Evolutionary conservation across 495 filamentous ascomycete genomes (phyloP).

Genomic region (Xylaria nigripes): DNA sequence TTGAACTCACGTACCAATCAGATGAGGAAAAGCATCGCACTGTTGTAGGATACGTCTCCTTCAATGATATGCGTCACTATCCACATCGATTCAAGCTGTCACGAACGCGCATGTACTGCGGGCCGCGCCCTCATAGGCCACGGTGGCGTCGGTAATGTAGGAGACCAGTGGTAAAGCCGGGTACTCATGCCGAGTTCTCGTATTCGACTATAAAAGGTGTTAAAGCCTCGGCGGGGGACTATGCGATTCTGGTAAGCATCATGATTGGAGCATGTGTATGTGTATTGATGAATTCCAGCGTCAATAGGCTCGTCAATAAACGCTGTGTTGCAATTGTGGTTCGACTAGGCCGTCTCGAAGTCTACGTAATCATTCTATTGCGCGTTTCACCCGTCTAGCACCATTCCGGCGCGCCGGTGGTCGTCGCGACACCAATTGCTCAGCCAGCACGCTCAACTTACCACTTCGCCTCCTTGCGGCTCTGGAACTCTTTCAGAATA

Average conservation of each 20-base stretch:
- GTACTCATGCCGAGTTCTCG: neutral
- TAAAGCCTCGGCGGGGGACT: neutral
- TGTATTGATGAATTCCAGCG: neutral
- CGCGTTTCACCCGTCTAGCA: neutral
- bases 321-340: neutral
- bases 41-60: too few species aligned
- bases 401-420: neutral
- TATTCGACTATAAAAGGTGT: neutral
- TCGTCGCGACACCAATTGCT: neutral
- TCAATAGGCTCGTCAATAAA: neutral
- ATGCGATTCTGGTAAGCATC: neutral
- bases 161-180: neutral
- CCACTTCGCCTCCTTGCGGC: conserved; percentile 63
- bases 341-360: neutral
- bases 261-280: neutral
- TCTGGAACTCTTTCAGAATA: conserved; percentile 68
- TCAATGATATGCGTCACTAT: neutral
- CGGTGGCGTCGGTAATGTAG: too few species aligned
- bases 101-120: neutral
- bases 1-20: too few species aligned
- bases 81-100: neutral
- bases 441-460: conserved; percentile 23
- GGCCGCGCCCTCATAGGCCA: too few species aligned
- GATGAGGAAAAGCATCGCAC: too few species aligned
- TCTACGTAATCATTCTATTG: neutral